phyloP scores from a whole-genome alignment of 1,284 basidiomycete genomes.

The Peniophora sp. region DNA sequence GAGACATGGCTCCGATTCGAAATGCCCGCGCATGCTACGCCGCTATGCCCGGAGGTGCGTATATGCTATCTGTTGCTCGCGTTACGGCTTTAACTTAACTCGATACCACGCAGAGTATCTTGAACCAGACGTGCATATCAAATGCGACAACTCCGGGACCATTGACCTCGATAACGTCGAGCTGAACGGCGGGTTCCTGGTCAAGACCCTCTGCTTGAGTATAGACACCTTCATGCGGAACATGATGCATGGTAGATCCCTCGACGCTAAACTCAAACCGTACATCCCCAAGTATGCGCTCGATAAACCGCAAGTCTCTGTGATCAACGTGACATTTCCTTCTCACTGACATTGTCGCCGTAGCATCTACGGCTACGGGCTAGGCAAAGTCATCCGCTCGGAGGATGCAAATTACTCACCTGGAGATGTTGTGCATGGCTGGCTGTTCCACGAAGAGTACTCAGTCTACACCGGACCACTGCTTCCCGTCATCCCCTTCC shows the following conservation, averaged over 20 bases:
- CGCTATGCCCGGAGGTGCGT: too few relatives aligned
- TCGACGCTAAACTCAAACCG: conserved; percentile 3
- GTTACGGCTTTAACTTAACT: too few relatives aligned
- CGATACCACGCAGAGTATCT: conserved; percentile 7
- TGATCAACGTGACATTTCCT: too few relatives aligned
- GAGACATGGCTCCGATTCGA: too few relatives aligned
- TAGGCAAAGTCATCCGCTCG: conserved; percentile 22
- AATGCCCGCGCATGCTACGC: too few relatives aligned
- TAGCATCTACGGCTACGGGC: conserved; percentile 14
- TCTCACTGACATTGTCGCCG: too few relatives aligned
- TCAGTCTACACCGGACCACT: conserved; percentile 14
- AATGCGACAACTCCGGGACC: conserved; percentile 20
- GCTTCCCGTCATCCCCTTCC: conserved; percentile 9
- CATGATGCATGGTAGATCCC: too few relatives aligned
- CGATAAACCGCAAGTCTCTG: too few relatives aligned
- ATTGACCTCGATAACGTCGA: conserved; percentile 28
- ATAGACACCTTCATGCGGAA: conserved; percentile 30
- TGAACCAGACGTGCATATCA: conserved; percentile 20
- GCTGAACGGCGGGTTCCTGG: conserved; percentile 28
- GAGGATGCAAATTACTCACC: conserved; percentile 18
- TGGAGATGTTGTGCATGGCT: conserved; percentile 23
- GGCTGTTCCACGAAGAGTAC: conserved; percentile 15
- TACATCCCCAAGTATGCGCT: too few relatives aligned
- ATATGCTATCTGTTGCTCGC: too few relatives aligned
- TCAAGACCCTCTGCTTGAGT: conserved; percentile 24